Evolutionary conservation across 2,329 filamentous ascomycete species (phyloP).

Genomic region (Dactylellina sp.): DNA sequence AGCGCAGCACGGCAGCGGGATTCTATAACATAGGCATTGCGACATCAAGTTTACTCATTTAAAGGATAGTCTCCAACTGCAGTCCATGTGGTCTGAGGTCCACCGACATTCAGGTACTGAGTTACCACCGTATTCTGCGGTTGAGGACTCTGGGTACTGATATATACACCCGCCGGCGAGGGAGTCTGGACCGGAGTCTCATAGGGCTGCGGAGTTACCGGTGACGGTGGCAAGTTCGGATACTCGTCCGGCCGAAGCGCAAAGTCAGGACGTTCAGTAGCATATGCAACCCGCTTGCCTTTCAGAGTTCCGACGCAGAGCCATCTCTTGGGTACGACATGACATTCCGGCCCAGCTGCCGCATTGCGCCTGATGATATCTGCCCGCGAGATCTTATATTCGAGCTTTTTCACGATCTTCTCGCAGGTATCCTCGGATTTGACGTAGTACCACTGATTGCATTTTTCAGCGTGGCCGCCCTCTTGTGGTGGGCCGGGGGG

Average conservation of each 20-base stretch:
- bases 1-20: too few relatives aligned
- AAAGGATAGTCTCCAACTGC: too few relatives aligned
- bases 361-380: constrained; percentile 29
- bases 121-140: not conserved
- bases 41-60: too few relatives aligned
- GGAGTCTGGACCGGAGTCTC: not conserved
- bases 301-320: constrained; percentile 33
- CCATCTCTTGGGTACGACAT: constrained; percentile 7
- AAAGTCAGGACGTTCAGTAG: not conserved
- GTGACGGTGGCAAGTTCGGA: not conserved
- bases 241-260: not conserved
- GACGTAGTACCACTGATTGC: constrained; percentile 52
- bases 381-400: not conserved
- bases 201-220: not conserved
- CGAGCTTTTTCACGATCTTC: not conserved
- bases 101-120: not conserved
- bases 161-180: constrained; percentile 3
- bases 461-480: not conserved
- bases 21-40: too few relatives aligned
- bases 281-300: not conserved
- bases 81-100: too few relatives aligned
- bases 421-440: constrained; percentile 34
- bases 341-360: not conserved
- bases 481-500: constrained; percentile 37
- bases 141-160: constrained; percentile 6